These are phyloP conservation scores for Escovopsis sp. DNA, from an alignment of 2,329 filamentous ascomycete species.

Conservation along the genomic window DNA sequence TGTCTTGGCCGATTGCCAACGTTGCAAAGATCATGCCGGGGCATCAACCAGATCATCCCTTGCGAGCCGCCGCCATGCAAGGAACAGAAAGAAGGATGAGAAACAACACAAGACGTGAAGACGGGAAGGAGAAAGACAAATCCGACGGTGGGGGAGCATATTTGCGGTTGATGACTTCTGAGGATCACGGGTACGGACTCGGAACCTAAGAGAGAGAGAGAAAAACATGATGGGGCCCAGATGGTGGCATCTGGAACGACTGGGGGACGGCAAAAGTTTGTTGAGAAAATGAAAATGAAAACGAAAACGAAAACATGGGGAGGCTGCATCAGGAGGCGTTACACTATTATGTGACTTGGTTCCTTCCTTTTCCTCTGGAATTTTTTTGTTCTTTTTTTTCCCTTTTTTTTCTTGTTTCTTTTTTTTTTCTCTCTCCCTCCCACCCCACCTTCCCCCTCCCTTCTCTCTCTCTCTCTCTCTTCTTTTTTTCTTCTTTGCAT, in stretches of 20 bases:
- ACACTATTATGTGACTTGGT: constrained; percentile 2
- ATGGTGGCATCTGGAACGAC: constrained; percentile 20
- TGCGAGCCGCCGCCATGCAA: constrained; percentile 20
- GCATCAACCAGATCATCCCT: too few species aligned
- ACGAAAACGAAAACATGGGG: constrained; percentile 39
- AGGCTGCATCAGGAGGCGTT: constrained; percentile 26
- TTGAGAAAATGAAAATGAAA: constrained; percentile 14
- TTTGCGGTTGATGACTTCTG: constrained; percentile 22
- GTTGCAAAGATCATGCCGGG: too few species aligned
- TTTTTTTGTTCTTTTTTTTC: constrained; percentile 7
- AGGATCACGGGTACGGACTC: neutral
- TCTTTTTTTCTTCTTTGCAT: too few species aligned
- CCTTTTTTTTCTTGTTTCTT: constrained; percentile 12
- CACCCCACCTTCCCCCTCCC: too few species aligned
- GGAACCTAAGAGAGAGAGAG: too few species aligned
- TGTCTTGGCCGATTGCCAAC: too few species aligned
- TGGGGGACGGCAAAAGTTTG: constrained; percentile 18
- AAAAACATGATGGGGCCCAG: neutral
- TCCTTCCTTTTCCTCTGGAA: too few species aligned
- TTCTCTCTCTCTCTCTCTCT: too few species aligned
- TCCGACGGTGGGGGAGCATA: constrained; percentile 6
- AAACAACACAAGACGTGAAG: neutral
- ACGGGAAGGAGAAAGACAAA: neutral
- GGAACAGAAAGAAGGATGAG: constrained; percentile 32
- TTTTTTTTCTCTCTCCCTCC: too few species aligned